Conservation (phyloP, 306 rosid species). For the Hippophae rhamnoides region DNA sequence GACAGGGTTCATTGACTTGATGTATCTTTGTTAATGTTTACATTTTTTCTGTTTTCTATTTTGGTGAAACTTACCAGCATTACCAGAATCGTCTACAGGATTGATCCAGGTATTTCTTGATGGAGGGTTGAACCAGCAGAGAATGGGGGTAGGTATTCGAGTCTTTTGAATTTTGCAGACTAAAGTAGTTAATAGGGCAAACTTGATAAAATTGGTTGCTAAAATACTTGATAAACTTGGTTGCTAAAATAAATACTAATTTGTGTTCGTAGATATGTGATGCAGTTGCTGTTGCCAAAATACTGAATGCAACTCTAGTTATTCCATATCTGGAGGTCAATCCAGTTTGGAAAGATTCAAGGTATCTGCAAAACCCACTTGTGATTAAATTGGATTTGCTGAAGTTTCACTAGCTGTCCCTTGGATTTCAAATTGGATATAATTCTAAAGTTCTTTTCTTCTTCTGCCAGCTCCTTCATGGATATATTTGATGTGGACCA, state of each 20-base stretch:
- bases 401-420: constrained; percentile 3
- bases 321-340: constrained; percentile 87
- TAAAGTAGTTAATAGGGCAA: not conserved
- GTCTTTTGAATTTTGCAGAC: not conserved
- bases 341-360: constrained; percentile 92
- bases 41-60: constrained; percentile 1
- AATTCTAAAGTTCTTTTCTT: constrained; percentile 12
- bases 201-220: not conserved
- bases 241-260: constrained; percentile 7
- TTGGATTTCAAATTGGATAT: constrained; percentile 11
- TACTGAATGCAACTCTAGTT: constrained; percentile 91
- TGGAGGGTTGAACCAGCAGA: constrained; percentile 98
- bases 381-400: constrained; percentile 11
- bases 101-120: constrained; percentile 89
- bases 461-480: constrained; percentile 60
- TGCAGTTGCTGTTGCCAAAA: constrained; percentile 93
- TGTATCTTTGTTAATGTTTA: not conserved
- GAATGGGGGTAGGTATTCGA: constrained; percentile 85
- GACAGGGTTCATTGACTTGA: not conserved
- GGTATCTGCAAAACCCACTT: constrained; percentile 30
- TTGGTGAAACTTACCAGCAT: constrained; percentile 31
- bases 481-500: constrained; percentile 98
- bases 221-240: not conserved
- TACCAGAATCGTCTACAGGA: constrained; percentile 70
- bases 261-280: constrained; percentile 69